These are phyloP conservation scores for Durio zibethinus DNA, from an alignment of 345 rosid species.

Conservation along the genomic window DNA sequence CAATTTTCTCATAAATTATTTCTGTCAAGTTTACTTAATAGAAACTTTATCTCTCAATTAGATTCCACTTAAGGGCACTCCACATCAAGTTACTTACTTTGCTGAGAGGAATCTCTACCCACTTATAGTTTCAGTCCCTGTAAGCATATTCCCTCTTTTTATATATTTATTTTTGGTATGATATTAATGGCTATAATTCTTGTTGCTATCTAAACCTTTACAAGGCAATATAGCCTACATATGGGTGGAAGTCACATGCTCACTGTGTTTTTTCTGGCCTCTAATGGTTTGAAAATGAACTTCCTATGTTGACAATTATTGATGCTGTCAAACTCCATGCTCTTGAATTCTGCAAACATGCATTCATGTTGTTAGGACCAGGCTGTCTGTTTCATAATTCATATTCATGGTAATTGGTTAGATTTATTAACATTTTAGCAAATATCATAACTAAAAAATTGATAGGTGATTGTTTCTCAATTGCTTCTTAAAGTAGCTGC, in stretches of 20 bases:
- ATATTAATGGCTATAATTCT: background rate
- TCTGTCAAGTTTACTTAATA: slow-evolving; percentile 12
- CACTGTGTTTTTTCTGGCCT: background rate
- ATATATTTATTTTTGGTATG: background rate
- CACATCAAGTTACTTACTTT: slow-evolving; percentile 95
- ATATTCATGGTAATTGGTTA: background rate
- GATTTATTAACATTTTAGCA: background rate
- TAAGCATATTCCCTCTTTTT: slow-evolving; percentile 35
- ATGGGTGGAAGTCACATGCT: background rate
- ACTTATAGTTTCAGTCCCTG: slow-evolving; percentile 83
- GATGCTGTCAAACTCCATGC: too few species aligned
- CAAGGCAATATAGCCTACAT: background rate
- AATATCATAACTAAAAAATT: background rate
- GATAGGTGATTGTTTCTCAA: background rate
- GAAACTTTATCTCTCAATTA: slow-evolving; percentile 32
- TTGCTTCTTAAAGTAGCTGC: background rate
- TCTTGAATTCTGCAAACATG: background rate
- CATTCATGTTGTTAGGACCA: background rate
- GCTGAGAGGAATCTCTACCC: slow-evolving; percentile 88
- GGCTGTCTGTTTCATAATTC: background rate
- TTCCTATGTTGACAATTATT: background rate
- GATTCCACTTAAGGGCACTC: slow-evolving; percentile 92
- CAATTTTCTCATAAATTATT: background rate
- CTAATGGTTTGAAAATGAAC: background rate
- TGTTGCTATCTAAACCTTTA: background rate